phyloP scores from a whole-genome alignment of 2,329 filamentous ascomycete genomes.

The Purpureocillium takamizusanense region DNA sequence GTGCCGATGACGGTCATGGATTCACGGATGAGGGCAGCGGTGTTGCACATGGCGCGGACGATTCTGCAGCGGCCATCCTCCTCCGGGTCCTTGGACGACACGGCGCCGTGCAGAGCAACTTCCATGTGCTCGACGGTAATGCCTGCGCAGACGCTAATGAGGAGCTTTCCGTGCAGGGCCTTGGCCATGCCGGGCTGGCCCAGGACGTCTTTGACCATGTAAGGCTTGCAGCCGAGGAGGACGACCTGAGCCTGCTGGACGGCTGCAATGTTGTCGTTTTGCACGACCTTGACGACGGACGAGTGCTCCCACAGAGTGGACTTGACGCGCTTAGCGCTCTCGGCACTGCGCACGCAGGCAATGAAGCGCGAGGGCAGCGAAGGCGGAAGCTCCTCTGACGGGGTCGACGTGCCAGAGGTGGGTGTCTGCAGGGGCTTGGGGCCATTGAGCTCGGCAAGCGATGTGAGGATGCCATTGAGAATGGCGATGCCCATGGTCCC shows the following conservation, averaged over 20 bases:
- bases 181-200: slow-evolving; percentile 57
- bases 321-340: slow-evolving; percentile 60
- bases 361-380: slow-evolving; percentile 68
- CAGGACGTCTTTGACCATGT: slow-evolving; percentile 62
- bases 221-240: slow-evolving; percentile 73
- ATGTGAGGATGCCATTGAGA: slow-evolving; percentile 68
- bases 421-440: slow-evolving; percentile 34
- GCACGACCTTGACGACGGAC: slow-evolving; percentile 53
- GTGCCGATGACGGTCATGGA: slow-evolving; percentile 74
- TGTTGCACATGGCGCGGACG: slow-evolving; percentile 79
- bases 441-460: slow-evolving; percentile 46
- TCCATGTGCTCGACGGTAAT: slow-evolving; percentile 63
- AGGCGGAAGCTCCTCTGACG: slow-evolving; percentile 38
- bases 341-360: slow-evolving; percentile 66
- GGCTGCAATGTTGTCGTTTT: slow-evolving; percentile 63
- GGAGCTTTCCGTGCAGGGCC: slow-evolving; percentile 68
- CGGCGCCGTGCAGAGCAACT: slow-evolving; percentile 48
- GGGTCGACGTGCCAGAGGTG: slow-evolving; percentile 32
- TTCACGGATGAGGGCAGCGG: slow-evolving; percentile 67
- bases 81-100: slow-evolving; percentile 35
- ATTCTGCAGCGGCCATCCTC: slow-evolving; percentile 49
- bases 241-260: slow-evolving; percentile 62
- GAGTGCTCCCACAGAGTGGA: slow-evolving; percentile 55
- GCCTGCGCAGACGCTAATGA: slow-evolving; percentile 76
- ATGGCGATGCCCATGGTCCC: slow-evolving; percentile 83